Base-by-base conservation (phyloP, 345 rosid genomes). In the Zanthoxylum bungeanum region DNA sequence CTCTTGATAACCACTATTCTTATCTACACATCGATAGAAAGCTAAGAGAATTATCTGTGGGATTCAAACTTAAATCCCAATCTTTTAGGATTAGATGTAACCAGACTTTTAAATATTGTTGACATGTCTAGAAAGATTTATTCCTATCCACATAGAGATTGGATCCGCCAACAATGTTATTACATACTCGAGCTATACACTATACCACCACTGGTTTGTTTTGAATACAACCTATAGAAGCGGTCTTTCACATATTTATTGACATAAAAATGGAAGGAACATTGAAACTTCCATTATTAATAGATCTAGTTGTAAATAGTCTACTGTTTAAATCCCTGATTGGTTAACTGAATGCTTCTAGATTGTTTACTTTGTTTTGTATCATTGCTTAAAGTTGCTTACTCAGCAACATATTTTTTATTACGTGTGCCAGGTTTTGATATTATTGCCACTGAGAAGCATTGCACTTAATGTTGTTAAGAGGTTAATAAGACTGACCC, bases 401-500 rank as follows among this genome's bases (percentile, higher is more conserved):
- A 36, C 19, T 40, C 9, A 24, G 61, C 40, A 27, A 39, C 11
- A 27, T 19, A 5, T 17, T 68, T 68, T 69, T 46, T 9, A n/a
- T 70, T 16, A 62, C 66, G 64, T 34, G 52, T 42, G 70, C 47
- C 85, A 91, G 98, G 85, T 94, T 73, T 73, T 94, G 87, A 86
- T 94, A 77, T 72, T 94, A 34, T 72, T 92, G 87, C 98, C 98
- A 0, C 30, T 86, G 68, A 87, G 88, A 80, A 86, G 86, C 81
- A 77, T 89, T 68, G 93, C 97, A 25, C 78, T 79, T 56, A 87
- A 86, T 33, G 87, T 89, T 68, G 82, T 94, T 68, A 86, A 81
- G 85, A 87, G 93, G 83, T 69, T 92, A 63, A 92, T 92, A 82
- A 88, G 85, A 72, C 79, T 94, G 72, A 88, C 93, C 33, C 97